Evolutionary conservation across 257 asterid species (phyloP), one percentile per base, ranked within the genome.

Genomic region (Salvia splendens): DNA sequence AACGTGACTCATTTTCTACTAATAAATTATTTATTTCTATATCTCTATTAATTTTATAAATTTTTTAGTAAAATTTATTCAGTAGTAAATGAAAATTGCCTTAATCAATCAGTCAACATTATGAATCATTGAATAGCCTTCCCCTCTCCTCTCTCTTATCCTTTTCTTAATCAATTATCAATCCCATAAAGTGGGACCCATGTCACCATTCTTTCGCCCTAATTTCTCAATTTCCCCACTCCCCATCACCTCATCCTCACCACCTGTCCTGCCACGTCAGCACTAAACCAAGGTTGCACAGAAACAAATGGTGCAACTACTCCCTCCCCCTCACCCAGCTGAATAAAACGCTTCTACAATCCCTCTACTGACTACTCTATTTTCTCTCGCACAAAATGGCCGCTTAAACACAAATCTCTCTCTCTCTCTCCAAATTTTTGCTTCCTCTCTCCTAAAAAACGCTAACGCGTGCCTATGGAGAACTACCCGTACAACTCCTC

Each of bases 401-500:
- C 68, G 48, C 68, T 54, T 64, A 48, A 35, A 24, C 56, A 24
- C 56, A 45, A 48, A 54, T 2, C 61, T 28, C 28, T 51, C 33
- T 8, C 40, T 33, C 59, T 64, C 61, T 33, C 40, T 14, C 42
- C 8, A 65, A 43, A 61, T 57, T 66, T 57, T 66, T 38, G 71
- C 14, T 12, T 11, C 45, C 53, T 11, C 59, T 41, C 24, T 8
- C 28, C 43, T 48, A 48, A 8, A 28, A 65, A 11, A 16, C 69
- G 32, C 40, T 62, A 53, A 60, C 52, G 51, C 59, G 67, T 78
- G 71, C 69, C 73, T 20, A 91, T 92, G 98, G 98, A 93, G 68
- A 85, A 77, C 78, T 89, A 84, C 78, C n/a, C 86, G 43, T 87
- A 87, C 85, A 79, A 77, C 70, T 55, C 92, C 11, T 80, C 96